Base-by-base conservation (phyloP, 441 rosid species). In the Bruguiera hainesii region DNA sequence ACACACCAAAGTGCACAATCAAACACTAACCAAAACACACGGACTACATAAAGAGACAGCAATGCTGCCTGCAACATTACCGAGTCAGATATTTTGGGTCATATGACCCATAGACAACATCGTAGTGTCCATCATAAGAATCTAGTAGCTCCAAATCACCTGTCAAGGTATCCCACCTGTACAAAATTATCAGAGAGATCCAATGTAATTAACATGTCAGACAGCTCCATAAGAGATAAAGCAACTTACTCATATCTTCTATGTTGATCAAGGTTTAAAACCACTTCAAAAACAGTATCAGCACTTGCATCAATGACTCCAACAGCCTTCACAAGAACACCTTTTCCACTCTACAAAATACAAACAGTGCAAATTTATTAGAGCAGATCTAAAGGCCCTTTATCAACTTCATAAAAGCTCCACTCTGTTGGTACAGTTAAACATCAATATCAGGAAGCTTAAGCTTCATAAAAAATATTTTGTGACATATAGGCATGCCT, bases 151-250 rank as follows among this genome's bases (percentile, higher is more conserved):
- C 97, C 74, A 89, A 75, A 81, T 96, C 96, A 76, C 92, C 88
- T 67, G 98, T 87, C 84, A 96, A 83, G 76, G 87, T 81, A 82
- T 96, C 99, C 99, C 99, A 96, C 88, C 99, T 96, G 92, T 67
- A 78, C 71, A 64, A 73, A 76, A 55, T 70, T 67, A 65, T 71
- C 67, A 76, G 73, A 68, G 71, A 78, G 70, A 65, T 49, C 66
- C 53, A 82, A 70, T 59, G 35, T 57, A 58, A 73, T 37, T 71
- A 66, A 63, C 68, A 61, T 63, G 60, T 8, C 46, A 46, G 29
- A 68, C 61, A 68, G 46, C 46, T 66, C 56, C 57, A 60, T 52
- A 74, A 68, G 52, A 59, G 63, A 58, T 63, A 25, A 67, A 70
- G 70, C 53, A 70, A 61, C 97, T 82, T 86, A 93, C 99, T 96